phyloP scores from a whole-genome alignment of 768 basidiomycete genomes.

The Rhizopogon salebrosus region DNA sequence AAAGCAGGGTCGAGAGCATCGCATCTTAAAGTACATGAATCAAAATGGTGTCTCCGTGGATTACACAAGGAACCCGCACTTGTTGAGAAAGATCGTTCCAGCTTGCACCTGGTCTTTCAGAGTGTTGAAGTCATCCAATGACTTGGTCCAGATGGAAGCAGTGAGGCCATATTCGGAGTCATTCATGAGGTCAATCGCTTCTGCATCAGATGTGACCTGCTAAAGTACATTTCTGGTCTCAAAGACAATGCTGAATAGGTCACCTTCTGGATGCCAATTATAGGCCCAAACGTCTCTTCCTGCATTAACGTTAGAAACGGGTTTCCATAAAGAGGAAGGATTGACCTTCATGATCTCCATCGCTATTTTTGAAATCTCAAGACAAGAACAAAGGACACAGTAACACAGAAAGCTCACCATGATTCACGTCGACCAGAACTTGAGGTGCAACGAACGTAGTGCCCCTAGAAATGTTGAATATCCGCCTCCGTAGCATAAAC shows the following conservation, averaged over 20 bases:
- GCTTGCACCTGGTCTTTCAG: slow-evolving; percentile 72
- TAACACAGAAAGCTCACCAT: slow-evolving; percentile 48
- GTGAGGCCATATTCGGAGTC: slow-evolving; percentile 95
- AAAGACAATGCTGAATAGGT: not conserved
- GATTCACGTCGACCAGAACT: slow-evolving; percentile 84
- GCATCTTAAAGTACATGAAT: slow-evolving; percentile 39
- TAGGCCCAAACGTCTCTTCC: slow-evolving; percentile 92
- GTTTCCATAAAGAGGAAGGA: not conserved
- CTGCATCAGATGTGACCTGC: slow-evolving; percentile 78
- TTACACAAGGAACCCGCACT: slow-evolving; percentile 32
- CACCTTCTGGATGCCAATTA: slow-evolving; percentile 91
- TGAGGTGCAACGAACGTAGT: slow-evolving; percentile 89
- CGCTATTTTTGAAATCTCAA: slow-evolving; percentile 32
- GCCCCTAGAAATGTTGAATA: slow-evolving; percentile 39
- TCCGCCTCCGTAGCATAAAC: not conserved
- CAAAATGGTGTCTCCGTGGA: not conserved
- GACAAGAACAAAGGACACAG: slow-evolving; percentile 3
- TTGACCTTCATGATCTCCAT: slow-evolving; percentile 92
- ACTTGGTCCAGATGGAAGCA: slow-evolving; percentile 92
- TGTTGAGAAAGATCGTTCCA: slow-evolving; percentile 92
- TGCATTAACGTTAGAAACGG: slow-evolving; percentile 18
- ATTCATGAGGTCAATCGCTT: slow-evolving; percentile 90
- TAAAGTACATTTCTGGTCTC: not conserved
- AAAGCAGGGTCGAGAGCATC: slow-evolving; percentile 92
- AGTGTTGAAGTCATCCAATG: slow-evolving; percentile 55